Conservation (phyloP, 2,329 filamentous ascomycete species). For the Clarireedia monteithiana region DNA sequence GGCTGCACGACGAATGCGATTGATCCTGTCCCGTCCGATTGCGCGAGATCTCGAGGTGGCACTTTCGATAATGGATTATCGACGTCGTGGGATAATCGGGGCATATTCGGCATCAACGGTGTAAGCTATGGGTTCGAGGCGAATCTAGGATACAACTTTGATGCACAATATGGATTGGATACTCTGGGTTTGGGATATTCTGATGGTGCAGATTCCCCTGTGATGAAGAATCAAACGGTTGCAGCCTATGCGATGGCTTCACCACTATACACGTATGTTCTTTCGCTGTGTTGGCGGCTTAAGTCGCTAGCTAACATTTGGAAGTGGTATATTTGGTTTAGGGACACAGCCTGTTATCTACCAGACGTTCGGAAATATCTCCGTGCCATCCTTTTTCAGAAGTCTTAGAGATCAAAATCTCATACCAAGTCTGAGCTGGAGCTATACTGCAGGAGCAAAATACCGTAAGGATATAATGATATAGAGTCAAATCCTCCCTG, state of each 20-base stretch:
- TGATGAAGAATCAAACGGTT: constrained; percentile 14
- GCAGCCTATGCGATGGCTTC: constrained; percentile 26
- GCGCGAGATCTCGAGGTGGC: constrained; percentile 30
- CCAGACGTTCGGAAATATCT: constrained; percentile 29
- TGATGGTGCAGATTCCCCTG: constrained; percentile 21
- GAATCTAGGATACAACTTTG: constrained; percentile 13
- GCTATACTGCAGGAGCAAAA: constrained; percentile 35
- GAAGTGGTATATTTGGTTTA: constrained; percentile 31
- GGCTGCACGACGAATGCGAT: constrained; percentile 29
- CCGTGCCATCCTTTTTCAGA: constrained; percentile 30
- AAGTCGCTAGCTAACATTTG: constrained; percentile 11
- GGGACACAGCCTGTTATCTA: constrained; percentile 33
- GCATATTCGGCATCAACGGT: constrained; percentile 30
- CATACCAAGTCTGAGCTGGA: constrained; percentile 34
- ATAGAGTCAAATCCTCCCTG: neutral
- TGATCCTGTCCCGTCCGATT: constrained; percentile 28
- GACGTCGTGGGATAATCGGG: constrained; percentile 29
- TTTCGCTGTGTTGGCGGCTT: neutral
- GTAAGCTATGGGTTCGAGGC: constrained; percentile 27
- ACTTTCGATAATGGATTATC: constrained; percentile 30
- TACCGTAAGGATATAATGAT: constrained; percentile 28
- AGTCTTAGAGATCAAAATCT: constrained; percentile 28
- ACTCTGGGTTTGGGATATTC: constrained; percentile 10
- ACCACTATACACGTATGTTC: constrained; percentile 32
- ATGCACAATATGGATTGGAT: constrained; percentile 16